phyloP scores from a whole-genome alignment of 169 alveolate genomes.

The Plasmodium blacklocki region DNA sequence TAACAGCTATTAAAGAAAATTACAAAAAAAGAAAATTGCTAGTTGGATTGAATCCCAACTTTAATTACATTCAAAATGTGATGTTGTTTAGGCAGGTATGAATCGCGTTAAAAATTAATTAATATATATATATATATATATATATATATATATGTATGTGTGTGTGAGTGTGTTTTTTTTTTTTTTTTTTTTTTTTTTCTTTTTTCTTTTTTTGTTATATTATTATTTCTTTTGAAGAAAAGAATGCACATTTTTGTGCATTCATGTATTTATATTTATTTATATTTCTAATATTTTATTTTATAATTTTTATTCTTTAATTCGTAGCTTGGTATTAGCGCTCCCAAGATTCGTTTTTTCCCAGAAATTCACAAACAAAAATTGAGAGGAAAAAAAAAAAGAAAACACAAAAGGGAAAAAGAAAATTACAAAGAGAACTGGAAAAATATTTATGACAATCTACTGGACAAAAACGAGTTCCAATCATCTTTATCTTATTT shows the following conservation, averaged over 20 bases:
- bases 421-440: conserved; percentile 62
- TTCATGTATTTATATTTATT: too few relatives aligned
- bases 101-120: background rate
- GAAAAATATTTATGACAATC: conserved; percentile 62
- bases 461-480: conserved; percentile 44
- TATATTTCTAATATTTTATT: background rate
- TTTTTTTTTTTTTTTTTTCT: background rate
- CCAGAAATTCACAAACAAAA: conserved; percentile 57
- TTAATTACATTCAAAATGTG: conserved; percentile 54
- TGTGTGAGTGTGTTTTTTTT: conserved; percentile 4
- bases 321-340: conserved; percentile 50
- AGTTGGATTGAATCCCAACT: conserved; percentile 58
- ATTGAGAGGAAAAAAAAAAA: conserved; percentile 53
- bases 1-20: conserved; percentile 56
- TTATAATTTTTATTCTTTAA: background rate
- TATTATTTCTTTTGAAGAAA: too few relatives aligned
- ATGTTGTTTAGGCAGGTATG: conserved; percentile 67
- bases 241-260: too few relatives aligned
- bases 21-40: conserved; percentile 64
- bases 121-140: background rate
- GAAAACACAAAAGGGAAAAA: conserved; percentile 20
- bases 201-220: background rate
- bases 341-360: conserved; percentile 59
- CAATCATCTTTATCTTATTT: conserved; percentile 23
- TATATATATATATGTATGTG: background rate